Evolutionary conservation across 352 stramenopile genomes (phyloP).

Genomic region (Pythium phragmiticola): DNA sequence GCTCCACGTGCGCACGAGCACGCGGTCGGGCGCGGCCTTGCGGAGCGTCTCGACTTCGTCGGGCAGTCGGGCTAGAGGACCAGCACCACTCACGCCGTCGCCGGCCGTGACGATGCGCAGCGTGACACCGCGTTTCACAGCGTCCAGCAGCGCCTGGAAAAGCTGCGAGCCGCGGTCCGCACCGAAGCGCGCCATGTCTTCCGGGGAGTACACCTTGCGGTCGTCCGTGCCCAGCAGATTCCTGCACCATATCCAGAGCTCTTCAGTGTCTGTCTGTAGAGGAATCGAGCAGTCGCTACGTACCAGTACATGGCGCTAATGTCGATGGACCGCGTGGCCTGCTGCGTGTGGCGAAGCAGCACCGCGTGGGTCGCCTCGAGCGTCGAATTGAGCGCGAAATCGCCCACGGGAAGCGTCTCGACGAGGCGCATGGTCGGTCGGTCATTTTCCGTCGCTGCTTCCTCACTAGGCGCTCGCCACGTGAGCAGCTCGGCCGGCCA

Average conservation of each 20-base stretch:
- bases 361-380: constrained; percentile 46
- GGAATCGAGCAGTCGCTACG: background rate
- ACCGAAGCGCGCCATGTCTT: constrained; percentile 59
- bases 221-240: constrained; percentile 67
- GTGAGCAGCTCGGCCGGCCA: background rate
- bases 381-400: constrained; percentile 43
- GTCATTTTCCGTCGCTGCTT: background rate
- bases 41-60: constrained; percentile 54
- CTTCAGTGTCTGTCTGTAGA: background rate
- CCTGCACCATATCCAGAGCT: constrained; percentile 14
- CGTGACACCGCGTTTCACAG: constrained; percentile 46
- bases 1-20: constrained; percentile 62
- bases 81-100: constrained; percentile 19
- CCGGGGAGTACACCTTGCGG: constrained; percentile 44
- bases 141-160: constrained; percentile 49
- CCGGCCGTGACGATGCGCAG: constrained; percentile 55
- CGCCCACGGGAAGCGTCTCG: constrained; percentile 65
- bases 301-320: constrained; percentile 84
- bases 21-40: constrained; percentile 29
- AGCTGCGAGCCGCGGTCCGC: constrained; percentile 52
- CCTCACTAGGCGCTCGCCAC: background rate
- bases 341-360: constrained; percentile 42
- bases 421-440: constrained; percentile 36
- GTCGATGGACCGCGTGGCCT: constrained; percentile 52
- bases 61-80: constrained; percentile 28